Evolutionary conservation across 1,139 yeast genomes (phyloP).

Genomic region (Protomyces lactucae-debilis): DNA sequence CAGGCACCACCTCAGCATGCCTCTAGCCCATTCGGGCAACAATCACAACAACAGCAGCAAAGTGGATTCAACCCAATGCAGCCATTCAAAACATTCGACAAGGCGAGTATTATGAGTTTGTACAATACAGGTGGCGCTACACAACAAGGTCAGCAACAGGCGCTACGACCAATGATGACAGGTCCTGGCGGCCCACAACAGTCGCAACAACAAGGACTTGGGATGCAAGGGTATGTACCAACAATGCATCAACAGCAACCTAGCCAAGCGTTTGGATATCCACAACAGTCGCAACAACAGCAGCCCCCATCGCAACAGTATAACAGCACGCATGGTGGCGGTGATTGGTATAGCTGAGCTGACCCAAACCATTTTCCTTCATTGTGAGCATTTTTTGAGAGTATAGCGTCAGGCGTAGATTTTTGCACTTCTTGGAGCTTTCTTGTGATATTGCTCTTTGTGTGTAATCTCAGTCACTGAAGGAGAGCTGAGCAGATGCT

Average conservation of each 20-base stretch:
- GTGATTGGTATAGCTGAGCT: neutral
- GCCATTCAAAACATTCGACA: conserved; percentile 20
- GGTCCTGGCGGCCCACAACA: neutral
- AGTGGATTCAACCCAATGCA: conserved; percentile 1
- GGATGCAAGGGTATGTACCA: too few relatives aligned
- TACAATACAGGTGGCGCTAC: neutral
- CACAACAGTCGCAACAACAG: neutral
- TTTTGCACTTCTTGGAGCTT: neutral
- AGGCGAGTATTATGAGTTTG: conserved; percentile 21
- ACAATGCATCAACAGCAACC: neutral
- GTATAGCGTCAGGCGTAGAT: neutral
- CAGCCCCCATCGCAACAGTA: neutral
- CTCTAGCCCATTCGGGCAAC: conserved; percentile 1
- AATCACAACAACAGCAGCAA: conserved; percentile 16
- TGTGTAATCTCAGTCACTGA: too few relatives aligned
- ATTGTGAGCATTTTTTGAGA: neutral
- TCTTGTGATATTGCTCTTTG: too few relatives aligned
- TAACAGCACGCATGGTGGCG: neutral
- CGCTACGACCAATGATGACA: neutral
- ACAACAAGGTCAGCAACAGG: conserved; percentile 9
- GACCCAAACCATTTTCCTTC: neutral
- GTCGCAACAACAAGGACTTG: neutral
- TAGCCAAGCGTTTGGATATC: neutral
- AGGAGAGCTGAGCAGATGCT: too few relatives aligned
- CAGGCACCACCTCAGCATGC: neutral